Conservation (phyloP, 306 rosid species). For the Cyamopsis tetragonoloba region DNA sequence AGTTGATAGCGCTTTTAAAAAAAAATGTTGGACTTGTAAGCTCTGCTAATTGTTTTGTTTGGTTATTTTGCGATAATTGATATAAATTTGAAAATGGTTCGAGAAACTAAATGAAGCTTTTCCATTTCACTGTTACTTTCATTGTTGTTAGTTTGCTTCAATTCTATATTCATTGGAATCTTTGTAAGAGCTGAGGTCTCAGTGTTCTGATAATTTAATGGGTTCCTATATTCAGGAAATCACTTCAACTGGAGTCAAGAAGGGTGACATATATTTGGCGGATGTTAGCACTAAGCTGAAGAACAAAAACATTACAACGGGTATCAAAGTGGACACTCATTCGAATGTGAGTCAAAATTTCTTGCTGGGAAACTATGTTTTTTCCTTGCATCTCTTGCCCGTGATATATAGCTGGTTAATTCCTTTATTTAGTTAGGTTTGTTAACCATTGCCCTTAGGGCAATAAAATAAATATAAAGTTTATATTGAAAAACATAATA, state of each 20-base stretch:
- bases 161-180: background rate
- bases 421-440: background rate
- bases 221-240: constrained; percentile 50
- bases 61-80: background rate
- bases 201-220: constrained; percentile 9
- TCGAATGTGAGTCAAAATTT: constrained; percentile 59
- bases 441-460: too few species aligned
- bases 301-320: constrained; percentile 94
- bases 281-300: constrained; percentile 77
- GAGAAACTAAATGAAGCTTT: background rate
- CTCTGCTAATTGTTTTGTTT: background rate
- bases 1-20: background rate
- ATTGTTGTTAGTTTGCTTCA: background rate
- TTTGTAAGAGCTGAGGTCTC: background rate
- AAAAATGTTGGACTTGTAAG: background rate
- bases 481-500: too few species aligned
- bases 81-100: background rate
- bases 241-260: constrained; percentile 74
- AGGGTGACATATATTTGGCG: constrained; percentile 68
- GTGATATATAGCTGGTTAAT: background rate
- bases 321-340: constrained; percentile 80
- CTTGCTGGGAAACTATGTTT: background rate
- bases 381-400: background rate
- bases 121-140: background rate
- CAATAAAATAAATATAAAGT: too few species aligned